A percentile compares a stretch with the other conserved stretches of the same genome.
Evolutionary conservation across 169 alveolate genomes (phyloP).

Genomic region (Plasmodium billcollinsi): DNA sequence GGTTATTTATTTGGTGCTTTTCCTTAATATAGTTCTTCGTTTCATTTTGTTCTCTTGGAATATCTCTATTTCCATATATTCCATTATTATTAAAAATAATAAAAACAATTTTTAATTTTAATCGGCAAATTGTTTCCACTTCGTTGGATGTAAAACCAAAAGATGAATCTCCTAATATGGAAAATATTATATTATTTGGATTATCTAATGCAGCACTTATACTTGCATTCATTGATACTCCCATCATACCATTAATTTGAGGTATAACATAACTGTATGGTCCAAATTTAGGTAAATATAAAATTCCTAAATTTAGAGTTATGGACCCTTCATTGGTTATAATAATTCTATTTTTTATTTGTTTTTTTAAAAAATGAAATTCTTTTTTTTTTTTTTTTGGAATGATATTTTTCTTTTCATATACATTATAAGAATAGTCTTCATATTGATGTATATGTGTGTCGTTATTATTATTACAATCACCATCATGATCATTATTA

Average conservation of each 20-base stretch:
- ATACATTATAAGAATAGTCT: not conserved
- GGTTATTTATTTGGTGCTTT: not conserved
- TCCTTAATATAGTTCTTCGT: not conserved
- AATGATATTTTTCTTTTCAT: not conserved
- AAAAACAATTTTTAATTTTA: constrained; percentile 42
- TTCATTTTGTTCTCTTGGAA: no score
- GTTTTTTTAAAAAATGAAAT: constrained; percentile 15
- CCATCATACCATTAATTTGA: constrained; percentile 76
- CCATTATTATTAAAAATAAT: constrained; percentile 71
- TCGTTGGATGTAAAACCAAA: constrained; percentile 75
- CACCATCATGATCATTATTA: not conserved
- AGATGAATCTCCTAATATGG: constrained; percentile 74
- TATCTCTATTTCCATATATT: constrained; percentile 60
- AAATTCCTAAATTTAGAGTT: constrained; percentile 43
- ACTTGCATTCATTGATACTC: constrained; percentile 70
- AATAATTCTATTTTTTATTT: constrained; percentile 32
- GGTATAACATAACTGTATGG: constrained; percentile 50
- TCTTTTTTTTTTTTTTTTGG: not conserved
- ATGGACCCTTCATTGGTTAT: constrained; percentile 71
- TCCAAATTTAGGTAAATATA: constrained; percentile 70
- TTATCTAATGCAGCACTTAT: constrained; percentile 41
- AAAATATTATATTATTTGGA: constrained; percentile 23
- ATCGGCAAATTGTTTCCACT: constrained; percentile 62
- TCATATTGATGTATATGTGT: not conserved
- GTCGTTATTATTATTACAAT: not conserved